Percentiles rank a stretch among this genome's conserved stretches.
These are phyloP conservation scores for Candida patagonica DNA, from an alignment of 805 yeast species.

Conservation along the genomic window DNA sequence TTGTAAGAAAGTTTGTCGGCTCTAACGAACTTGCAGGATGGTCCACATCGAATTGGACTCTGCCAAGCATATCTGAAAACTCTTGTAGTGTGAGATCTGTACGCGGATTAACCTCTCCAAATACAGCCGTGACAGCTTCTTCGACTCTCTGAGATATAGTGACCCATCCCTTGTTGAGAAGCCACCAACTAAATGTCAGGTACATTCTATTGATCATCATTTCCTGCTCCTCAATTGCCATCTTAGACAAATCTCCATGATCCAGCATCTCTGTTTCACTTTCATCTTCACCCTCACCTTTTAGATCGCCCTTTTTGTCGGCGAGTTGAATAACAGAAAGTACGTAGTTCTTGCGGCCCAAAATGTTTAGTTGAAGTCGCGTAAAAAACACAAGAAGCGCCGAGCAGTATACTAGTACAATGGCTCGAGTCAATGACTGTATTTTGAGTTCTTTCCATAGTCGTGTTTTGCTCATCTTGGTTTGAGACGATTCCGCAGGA, in stretches of 20 bases:
- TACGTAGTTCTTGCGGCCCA: constrained; percentile 79
- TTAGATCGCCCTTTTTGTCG: constrained; percentile 24
- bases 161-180: constrained; percentile 78
- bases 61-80: constrained; percentile 33
- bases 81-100: constrained; percentile 58
- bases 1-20: constrained; percentile 21
- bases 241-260: constrained; percentile 20
- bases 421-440: constrained; percentile 60
- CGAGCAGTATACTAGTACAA: constrained; percentile 60
- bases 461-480: constrained; percentile 44
- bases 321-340: constrained; percentile 70
- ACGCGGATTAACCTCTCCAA: constrained; percentile 59
- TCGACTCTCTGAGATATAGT: constrained; percentile 45
- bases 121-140: constrained; percentile 47
- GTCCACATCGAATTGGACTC: constrained; percentile 30
- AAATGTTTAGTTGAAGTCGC: constrained; percentile 75
- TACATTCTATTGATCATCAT: constrained; percentile 59
- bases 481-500: constrained; percentile 9
- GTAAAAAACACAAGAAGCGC: constrained; percentile 69
- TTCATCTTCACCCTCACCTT: constrained; percentile 18
- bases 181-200: constrained; percentile 88
- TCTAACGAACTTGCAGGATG: constrained; percentile 7
- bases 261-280: constrained; percentile 21
- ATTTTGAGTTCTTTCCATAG: constrained; percentile 79
- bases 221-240: constrained; percentile 20